Evolutionary conservation across 129 eudicot genomes (phyloP).

Genomic region (Lactuca sativa): DNA sequence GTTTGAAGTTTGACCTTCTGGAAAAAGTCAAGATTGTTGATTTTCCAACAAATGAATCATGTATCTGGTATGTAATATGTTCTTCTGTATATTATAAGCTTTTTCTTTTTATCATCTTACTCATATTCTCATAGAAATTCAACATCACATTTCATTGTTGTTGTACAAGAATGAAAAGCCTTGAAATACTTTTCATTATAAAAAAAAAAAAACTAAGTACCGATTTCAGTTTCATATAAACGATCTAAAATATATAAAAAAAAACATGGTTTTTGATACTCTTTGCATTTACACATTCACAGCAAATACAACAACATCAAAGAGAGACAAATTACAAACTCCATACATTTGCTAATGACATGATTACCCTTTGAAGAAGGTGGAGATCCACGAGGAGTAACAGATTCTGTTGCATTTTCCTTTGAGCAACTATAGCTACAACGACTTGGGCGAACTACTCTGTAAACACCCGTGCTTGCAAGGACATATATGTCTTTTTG

Average conservation of each 20-base stretch:
- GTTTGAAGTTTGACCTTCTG: slow-evolving; percentile 24
- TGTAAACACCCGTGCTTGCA: slow-evolving; percentile 66
- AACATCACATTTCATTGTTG: slow-evolving; percentile 7
- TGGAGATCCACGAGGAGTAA: slow-evolving; percentile 23
- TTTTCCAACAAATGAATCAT: slow-evolving; percentile 14
- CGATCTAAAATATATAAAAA: slow-evolving; percentile 1
- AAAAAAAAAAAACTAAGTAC: not conserved
- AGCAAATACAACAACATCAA: slow-evolving; percentile 30
- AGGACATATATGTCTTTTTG: slow-evolving; percentile 56
- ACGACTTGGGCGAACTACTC: slow-evolving; percentile 87
- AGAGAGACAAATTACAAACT: slow-evolving; percentile 32
- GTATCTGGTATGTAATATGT: slow-evolving; percentile 15
- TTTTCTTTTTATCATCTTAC: slow-evolving; percentile 16
- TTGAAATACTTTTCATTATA: not conserved
- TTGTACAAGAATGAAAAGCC: slow-evolving; percentile 1
- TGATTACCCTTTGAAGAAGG: slow-evolving; percentile 43
- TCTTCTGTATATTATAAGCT: slow-evolving; percentile 13
- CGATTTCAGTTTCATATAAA: slow-evolving; percentile 9
- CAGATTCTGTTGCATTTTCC: slow-evolving; percentile 41
- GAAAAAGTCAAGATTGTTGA: slow-evolving; percentile 25
- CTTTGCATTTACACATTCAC: slow-evolving; percentile 24
- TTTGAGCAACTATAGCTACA: slow-evolving; percentile 74
- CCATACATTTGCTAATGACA: slow-evolving; percentile 18
- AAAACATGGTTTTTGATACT: slow-evolving; percentile 15
- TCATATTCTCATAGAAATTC: not conserved